Conservation (phyloP, 495 filamentous ascomycete species). For the Aspergillus baeticus region DNA sequence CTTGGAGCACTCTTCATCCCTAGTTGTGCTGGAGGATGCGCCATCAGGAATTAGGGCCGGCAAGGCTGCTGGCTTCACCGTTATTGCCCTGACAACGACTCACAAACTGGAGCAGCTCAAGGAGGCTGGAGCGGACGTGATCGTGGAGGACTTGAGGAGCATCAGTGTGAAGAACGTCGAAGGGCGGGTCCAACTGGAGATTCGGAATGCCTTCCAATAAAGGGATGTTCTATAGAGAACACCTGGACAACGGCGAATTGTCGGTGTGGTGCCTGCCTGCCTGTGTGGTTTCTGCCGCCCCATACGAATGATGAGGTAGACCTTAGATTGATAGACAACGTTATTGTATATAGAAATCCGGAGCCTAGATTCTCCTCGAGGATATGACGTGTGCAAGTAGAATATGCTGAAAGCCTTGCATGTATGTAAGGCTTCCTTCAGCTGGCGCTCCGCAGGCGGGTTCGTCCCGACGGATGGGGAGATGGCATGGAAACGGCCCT, state of each 20-base stretch:
- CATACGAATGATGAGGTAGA: slow-evolving; percentile 8
- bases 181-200: slow-evolving; percentile 56
- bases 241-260: neutral
- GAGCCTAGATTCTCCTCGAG: neutral
- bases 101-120: slow-evolving; percentile 71
- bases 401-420: slow-evolving; percentile 13
- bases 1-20: slow-evolving; percentile 48
- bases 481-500: neutral
- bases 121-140: slow-evolving; percentile 80
- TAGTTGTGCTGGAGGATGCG: slow-evolving; percentile 88
- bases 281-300: neutral
- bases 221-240: neutral
- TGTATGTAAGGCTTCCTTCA: slow-evolving; percentile 6
- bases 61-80: slow-evolving; percentile 85
- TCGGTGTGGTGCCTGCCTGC: slow-evolving; percentile 5
- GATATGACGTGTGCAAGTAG: slow-evolving; percentile 7
- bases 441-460: neutral
- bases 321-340: slow-evolving; percentile 3
- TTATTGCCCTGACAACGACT: slow-evolving; percentile 83
- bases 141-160: slow-evolving; percentile 76
- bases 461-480: neutral
- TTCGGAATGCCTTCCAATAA: slow-evolving; percentile 45
- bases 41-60: slow-evolving; percentile 89
- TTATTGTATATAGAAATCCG: slow-evolving; percentile 4
- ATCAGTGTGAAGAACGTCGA: slow-evolving; percentile 56